Conservation (phyloP, 139 green algal species). For the Coelastrella sp. region DNA sequence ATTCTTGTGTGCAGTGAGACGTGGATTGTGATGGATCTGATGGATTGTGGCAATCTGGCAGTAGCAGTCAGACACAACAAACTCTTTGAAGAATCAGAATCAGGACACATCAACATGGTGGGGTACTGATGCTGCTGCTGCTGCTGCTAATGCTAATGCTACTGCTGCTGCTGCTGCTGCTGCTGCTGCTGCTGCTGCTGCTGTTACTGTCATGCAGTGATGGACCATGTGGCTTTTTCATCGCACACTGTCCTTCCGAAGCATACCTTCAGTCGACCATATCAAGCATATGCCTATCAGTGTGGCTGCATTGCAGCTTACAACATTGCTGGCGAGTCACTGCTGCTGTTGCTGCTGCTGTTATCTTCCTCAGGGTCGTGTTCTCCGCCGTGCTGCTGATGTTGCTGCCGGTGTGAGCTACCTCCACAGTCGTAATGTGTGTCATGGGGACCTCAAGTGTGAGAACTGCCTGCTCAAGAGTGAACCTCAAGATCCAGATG, state of each 20-base stretch:
- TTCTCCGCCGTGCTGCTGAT: conserved; percentile 49
- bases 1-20: conserved; percentile 46
- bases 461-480: conserved; percentile 75
- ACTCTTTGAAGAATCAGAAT: neutral
- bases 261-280: no score
- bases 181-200: no score
- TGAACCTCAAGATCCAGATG: conserved; percentile 48
- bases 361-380: neutral
- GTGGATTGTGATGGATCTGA: conserved; percentile 48
- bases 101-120: neutral
- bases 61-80: conserved; percentile 1
- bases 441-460: conserved; percentile 73
- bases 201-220: no score
- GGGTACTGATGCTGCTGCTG: neutral
- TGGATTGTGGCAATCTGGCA: conserved; percentile 39
- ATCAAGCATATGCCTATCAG: no score
- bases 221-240: no score
- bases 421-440: conserved; percentile 62
- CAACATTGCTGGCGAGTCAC: neutral
- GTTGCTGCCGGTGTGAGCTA: conserved; percentile 64
- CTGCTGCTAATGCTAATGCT: no score
- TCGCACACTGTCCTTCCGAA: no score
- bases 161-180: no score
- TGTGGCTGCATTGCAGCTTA: neutral
- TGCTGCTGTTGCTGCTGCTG: neutral